Percentiles rank a stretch among this genome's conserved stretches.
Conservation (phyloP, 495 filamentous ascomycete genomes). For the Hyphodiscus hymeniophilus region DNA sequence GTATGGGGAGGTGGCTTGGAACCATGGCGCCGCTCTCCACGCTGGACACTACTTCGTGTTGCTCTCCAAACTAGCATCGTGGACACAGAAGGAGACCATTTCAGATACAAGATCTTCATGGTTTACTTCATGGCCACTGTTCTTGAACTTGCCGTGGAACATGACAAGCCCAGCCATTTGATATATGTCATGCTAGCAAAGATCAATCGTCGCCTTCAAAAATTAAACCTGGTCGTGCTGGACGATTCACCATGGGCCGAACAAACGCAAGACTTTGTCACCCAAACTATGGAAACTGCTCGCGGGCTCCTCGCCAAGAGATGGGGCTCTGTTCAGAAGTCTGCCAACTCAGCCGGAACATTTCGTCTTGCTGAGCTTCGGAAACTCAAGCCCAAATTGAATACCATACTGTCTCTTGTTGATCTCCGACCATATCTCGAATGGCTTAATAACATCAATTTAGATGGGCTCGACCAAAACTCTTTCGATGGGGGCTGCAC, state of each 20-base stretch:
- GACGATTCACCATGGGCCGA: background rate
- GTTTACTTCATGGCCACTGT: constrained; percentile 38
- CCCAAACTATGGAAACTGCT: no score
- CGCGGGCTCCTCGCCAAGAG: no score
- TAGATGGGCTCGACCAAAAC: no score
- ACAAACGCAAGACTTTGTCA: no score
- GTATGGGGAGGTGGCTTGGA: constrained; percentile 31
- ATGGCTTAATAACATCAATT: no score
- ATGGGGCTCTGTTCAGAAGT: no score
- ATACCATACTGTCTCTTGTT: no score
- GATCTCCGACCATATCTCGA: no score
- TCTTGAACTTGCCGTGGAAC: constrained; percentile 20
- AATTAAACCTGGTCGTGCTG: constrained; percentile 33
- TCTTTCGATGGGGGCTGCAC: no score
- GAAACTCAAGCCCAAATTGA: no score
- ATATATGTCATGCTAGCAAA: constrained; percentile 42
- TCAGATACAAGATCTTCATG: constrained; percentile 50
- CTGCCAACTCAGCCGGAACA: no score
- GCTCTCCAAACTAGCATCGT: constrained; percentile 33
- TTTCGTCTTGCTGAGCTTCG: no score
- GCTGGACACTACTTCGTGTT: constrained; percentile 55
- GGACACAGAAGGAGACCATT: background rate
- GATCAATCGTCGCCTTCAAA: constrained; percentile 35
- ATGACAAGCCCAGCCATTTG: constrained; percentile 23
- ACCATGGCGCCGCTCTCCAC: constrained; percentile 49